Evolutionary conservation across 768 basidiomycete genomes (phyloP), one percentile per base, ranked within the genome.

Genomic region (Tricholoma hemisulphureum): DNA sequence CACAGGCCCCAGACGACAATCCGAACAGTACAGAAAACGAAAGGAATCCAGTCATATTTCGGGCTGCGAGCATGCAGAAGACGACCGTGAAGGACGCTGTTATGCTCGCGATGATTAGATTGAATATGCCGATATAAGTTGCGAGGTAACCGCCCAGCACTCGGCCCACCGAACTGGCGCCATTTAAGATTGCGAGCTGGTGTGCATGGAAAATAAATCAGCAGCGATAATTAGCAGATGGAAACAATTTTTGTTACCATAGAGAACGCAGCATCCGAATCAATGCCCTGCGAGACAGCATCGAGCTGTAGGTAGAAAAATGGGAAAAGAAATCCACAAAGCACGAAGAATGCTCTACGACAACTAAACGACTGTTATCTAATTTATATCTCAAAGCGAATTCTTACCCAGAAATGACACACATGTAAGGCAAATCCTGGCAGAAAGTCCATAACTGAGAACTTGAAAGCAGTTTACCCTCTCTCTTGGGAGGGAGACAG

Each of bases 231-330:
- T 56, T 39, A 16, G 52, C 59, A 6, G 32, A 43, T 16, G 53
- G 52, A 53, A 18, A 45, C 6, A 26, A 14, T 57, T 69, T 28
- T 58, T 16, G 11, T n/a, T 46, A 84, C 85, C 28, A 80, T 78
- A 58, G 85, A 85, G 59, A 86, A 85, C 0, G 84, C 80, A 6
- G 86, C 71, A 18, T 66, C 69, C 3, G 75, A 66, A 16, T 71
- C 65, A 34, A 82, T 70, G 1, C 79, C 78, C 54, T 81, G 80
- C 32, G 73, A 68, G 20, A 81, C 71, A 0, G 84, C 76, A 57
- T 80, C 77, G 11, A 86, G 68, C 60, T 87, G 86, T 8, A 86
- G 61, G 63, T 80, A 86, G 68, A 82, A 85, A 18, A 83, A 69
- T 0, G 83, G 83, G 41, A 75, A 81, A 56, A 75, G 83, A 20